phyloP scores from a whole-genome alignment of 2,329 filamentous ascomycete genomes.

The Nothophaeocryptopus gaeumannii region DNA sequence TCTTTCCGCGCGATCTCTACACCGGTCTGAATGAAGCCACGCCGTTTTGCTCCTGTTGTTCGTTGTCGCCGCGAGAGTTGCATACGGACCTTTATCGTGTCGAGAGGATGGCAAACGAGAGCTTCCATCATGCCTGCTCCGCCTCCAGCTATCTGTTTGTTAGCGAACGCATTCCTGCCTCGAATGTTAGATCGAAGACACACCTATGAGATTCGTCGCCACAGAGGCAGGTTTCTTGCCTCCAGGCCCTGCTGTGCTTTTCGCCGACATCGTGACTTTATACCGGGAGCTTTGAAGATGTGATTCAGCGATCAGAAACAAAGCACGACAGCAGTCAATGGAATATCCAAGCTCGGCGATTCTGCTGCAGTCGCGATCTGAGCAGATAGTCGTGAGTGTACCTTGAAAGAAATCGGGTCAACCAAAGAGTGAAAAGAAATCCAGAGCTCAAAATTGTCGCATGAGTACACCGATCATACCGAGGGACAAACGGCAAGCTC shows the following conservation, averaged over 20 bases:
- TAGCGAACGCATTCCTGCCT: slow-evolving; percentile 11
- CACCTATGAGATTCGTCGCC: slow-evolving; percentile 87
- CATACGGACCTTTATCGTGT: slow-evolving; percentile 99
- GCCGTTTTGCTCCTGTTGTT: slow-evolving; percentile 74
- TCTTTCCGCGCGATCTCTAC: slow-evolving; percentile 82
- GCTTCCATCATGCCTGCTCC: slow-evolving; percentile 99
- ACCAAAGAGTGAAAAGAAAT: slow-evolving; percentile 3
- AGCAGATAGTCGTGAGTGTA: slow-evolving; percentile 1
- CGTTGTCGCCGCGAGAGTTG: slow-evolving; percentile 86
- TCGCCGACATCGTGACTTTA: slow-evolving; percentile 55
- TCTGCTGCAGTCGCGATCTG: too few species aligned
- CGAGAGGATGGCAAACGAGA: slow-evolving; percentile 88
- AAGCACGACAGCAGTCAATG: too few species aligned
- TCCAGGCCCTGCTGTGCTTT: slow-evolving; percentile 54
- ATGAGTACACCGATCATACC: slow-evolving; percentile 20
- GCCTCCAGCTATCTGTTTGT: slow-evolving; percentile 69
- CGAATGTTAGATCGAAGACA: background rate
- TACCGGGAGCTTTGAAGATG: too few species aligned
- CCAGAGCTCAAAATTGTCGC: slow-evolving; percentile 22
- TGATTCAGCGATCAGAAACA: background rate
- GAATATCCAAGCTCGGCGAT: background rate
- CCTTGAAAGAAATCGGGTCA: too few species aligned
- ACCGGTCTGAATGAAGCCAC: slow-evolving; percentile 85
- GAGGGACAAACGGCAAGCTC: slow-evolving; percentile 20
- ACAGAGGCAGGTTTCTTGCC: slow-evolving; percentile 78